Conservation (phyloP, 2,329 filamentous ascomycete species). For the Aspergillus pseudoterreus region DNA sequence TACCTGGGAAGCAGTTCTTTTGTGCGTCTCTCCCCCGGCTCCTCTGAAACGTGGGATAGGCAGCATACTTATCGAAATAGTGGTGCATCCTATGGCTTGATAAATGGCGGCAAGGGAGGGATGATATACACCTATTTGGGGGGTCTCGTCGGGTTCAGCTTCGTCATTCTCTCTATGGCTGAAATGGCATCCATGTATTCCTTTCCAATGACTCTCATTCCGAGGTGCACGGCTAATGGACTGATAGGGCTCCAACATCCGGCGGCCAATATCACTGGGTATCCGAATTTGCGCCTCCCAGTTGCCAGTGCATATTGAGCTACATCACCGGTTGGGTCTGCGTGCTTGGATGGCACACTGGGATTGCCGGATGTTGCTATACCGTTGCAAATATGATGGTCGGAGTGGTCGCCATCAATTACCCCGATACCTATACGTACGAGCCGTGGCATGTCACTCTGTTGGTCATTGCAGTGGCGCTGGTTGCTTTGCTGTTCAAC, state of each 20-base stretch:
- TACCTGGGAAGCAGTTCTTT: slow-evolving; percentile 30
- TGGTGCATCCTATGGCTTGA: slow-evolving; percentile 27
- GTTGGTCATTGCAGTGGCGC: slow-evolving; percentile 43
- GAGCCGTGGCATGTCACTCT: slow-evolving; percentile 30
- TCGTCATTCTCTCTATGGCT: slow-evolving; percentile 37
- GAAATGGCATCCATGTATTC: slow-evolving; percentile 46
- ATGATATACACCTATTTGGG: slow-evolving; percentile 37
- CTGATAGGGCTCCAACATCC: slow-evolving; percentile 49
- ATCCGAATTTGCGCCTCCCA: slow-evolving; percentile 49
- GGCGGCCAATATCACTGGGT: slow-evolving; percentile 61
- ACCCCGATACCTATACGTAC: slow-evolving; percentile 27
- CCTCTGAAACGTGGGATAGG: background rate
- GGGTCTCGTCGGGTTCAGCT: slow-evolving; percentile 35
- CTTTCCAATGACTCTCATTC: no score
- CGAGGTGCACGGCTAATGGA: background rate
- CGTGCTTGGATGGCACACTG: slow-evolving; percentile 49
- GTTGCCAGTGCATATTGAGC: slow-evolving; percentile 51
- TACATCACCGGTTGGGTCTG: slow-evolving; percentile 54
- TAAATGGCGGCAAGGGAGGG: slow-evolving; percentile 33
- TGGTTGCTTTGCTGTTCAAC: slow-evolving; percentile 50
- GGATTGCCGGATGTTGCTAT: slow-evolving; percentile 46
- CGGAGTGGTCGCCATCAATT: slow-evolving; percentile 40
- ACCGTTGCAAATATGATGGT: slow-evolving; percentile 49
- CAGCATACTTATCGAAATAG: slow-evolving; percentile 2
- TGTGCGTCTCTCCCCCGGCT: background rate